phyloP scores from a whole-genome alignment of 2,329 filamentous ascomycete genomes.

The Lachnellula arida region DNA sequence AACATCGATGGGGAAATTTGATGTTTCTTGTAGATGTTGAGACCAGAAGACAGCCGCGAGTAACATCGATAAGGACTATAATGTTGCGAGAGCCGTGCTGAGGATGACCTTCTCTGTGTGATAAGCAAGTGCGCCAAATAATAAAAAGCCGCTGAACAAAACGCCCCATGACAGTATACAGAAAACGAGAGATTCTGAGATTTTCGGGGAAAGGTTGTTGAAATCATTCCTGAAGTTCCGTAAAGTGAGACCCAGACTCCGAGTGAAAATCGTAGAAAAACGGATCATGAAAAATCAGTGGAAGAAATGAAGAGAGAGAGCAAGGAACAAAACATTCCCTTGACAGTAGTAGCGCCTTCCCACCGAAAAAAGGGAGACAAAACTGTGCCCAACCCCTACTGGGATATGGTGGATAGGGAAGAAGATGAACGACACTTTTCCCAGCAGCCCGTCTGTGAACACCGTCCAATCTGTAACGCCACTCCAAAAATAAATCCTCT shows the following conservation, averaged over 20 bases:
- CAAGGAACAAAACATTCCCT: not conserved
- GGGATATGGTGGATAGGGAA: not conserved
- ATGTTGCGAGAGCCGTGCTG: not conserved
- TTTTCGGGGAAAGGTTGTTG: too few species aligned
- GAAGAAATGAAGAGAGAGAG: not conserved
- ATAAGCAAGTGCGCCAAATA: not conserved
- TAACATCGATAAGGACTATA: too few species aligned
- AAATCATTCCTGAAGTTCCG: too few species aligned
- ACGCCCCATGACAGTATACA: not conserved
- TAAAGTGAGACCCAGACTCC: too few species aligned
- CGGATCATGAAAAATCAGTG: not conserved
- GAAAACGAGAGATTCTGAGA: not conserved
- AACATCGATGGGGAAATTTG: not conserved
- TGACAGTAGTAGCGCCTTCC: not conserved
- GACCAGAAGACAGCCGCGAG: too few species aligned
- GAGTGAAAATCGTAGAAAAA: too few species aligned
- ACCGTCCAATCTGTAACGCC: not conserved
- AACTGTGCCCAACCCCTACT: too few species aligned
- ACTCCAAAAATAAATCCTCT: not conserved
- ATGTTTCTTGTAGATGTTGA: not conserved
- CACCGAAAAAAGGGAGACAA: not conserved
- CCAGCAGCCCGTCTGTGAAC: not conserved
- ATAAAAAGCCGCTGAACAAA: not conserved
- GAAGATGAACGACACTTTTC: not conserved
- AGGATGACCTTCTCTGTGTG: not conserved